Evolutionary conservation across 2,329 filamentous ascomycete species (phyloP), one percentile per base, ranked within the genome.

Genomic region (Cercospora nicotianae): DNA sequence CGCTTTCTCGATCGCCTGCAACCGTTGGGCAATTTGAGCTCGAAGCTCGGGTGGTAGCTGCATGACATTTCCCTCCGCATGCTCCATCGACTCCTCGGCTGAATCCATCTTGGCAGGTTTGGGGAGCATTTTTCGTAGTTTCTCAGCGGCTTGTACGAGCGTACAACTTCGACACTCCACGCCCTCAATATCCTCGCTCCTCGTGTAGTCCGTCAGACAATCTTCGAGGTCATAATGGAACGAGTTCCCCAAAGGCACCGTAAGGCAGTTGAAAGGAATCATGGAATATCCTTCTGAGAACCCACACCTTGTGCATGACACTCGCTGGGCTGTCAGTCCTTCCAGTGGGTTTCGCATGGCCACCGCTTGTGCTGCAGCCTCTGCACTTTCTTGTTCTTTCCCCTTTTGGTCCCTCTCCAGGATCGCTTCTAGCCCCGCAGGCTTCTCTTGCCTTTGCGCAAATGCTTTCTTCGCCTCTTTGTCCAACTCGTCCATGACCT

Each of bases 111-210:
- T 51, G 8, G 67, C 58, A 20, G 57, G 13, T n/a, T 64, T 64
- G 55, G 63, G 57, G 28, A 85, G 71, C 60, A 86, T 74, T 67
- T 79, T 82, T 67, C 85, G 81, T 13, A 85, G 80, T 65, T 90
- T 79, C 39, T 82, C 80, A 64, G 87, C 84, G 9, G 85, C 82
- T 20, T 83, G 80, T 9, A 94, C 79, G 1, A 97, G 85, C 0
- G 94, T 97, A 79, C 95, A 99, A 75, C 94, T 96, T 16, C 90
- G 87, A 79, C 95, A 99, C 76, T 97, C 91, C 1, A 98, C 94
- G 0, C 92, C 93, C 72, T 93, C 89, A 66, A 99, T 97, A 1
- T 87, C 84, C 77, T 98, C 95, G 8, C 97, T 84, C 12, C 89
- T 87, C 30, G 92, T 95, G 77, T 94, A 97, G 23, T 93, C 89